Percentiles rank a stretch among this genome's conserved stretches.
Evolutionary conservation across 805 yeast species (phyloP).

Genomic region (Sungouiozyma intestinalis): DNA sequence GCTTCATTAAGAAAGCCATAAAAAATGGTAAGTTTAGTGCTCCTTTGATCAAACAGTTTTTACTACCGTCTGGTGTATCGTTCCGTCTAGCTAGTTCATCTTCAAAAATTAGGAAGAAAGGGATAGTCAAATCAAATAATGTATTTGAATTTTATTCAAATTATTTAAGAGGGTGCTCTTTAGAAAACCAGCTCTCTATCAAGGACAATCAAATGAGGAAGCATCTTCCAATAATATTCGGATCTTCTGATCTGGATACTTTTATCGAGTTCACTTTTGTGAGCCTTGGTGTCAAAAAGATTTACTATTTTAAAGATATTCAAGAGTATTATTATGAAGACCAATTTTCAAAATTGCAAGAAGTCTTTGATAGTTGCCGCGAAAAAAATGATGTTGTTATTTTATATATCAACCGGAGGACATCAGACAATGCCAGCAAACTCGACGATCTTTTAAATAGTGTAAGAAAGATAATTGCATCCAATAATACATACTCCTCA

Average conservation of each 20-base stretch:
- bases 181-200: conserved; percentile 33
- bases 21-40: conserved; percentile 7
- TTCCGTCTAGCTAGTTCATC: conserved; percentile 23
- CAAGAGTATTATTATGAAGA: background rate
- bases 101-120: conserved; percentile 6
- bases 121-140: conserved; percentile 39
- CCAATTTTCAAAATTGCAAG: background rate
- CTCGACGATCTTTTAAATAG: conserved; percentile 3
- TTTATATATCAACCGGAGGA: conserved; percentile 14
- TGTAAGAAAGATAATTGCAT: conserved; percentile 3
- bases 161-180: conserved; percentile 21
- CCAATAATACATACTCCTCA: background rate
- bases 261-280: conserved; percentile 21
- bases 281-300: conserved; percentile 13
- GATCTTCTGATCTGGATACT: conserved; percentile 18
- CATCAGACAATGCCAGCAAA: conserved; percentile 4
- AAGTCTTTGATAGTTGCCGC: background rate
- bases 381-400: conserved; percentile 5
- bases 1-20: conserved; percentile 44
- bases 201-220: conserved; percentile 19
- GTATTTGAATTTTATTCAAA: conserved; percentile 35
- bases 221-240: conserved; percentile 29
- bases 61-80: conserved; percentile 68
- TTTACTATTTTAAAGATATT: conserved; percentile 7
- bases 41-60: conserved; percentile 39